phyloP scores from a whole-genome alignment of 2,329 filamentous ascomycete species.

The Apiospora sp. region DNA sequence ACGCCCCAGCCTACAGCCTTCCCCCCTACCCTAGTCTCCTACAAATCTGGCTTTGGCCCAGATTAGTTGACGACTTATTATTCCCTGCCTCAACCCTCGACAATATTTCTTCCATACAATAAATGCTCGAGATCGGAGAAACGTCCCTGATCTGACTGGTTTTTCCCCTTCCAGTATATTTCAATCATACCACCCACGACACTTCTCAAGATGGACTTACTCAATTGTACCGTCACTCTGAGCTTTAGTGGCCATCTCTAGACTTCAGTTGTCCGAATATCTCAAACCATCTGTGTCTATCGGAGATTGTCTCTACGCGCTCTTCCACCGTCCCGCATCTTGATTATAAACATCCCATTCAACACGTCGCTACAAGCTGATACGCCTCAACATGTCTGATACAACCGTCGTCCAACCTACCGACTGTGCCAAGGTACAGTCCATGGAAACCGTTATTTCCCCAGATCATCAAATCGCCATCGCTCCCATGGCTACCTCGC shows the following conservation, averaged over 20 bases:
- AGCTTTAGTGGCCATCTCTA: conserved; percentile 27
- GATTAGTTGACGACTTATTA: conserved; percentile 13
- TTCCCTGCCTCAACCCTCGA: conserved; percentile 15
- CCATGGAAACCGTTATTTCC: not conserved
- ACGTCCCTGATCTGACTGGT: not conserved
- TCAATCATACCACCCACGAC: not conserved
- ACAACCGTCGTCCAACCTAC: not conserved
- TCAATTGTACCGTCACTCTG: conserved; percentile 22
- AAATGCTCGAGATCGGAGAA: not conserved
- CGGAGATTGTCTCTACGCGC: not conserved
- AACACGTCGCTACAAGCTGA: not conserved
- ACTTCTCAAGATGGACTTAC: conserved; percentile 27
- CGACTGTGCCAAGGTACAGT: conserved; percentile 13
- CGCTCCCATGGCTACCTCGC: conserved; percentile 12
- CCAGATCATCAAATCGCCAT: not conserved
- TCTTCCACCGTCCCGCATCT: not conserved
- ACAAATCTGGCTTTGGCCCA: conserved; percentile 21
- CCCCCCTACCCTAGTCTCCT: conserved; percentile 9
- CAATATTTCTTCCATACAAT: not conserved
- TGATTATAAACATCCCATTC: not conserved
- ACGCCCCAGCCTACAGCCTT: conserved; percentile 15
- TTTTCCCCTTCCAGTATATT: not conserved
- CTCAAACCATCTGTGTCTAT: conserved; percentile 5
- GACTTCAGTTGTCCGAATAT: conserved; percentile 21
- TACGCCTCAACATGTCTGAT: conserved; percentile 2